Evolutionary conservation across 768 basidiomycete species (phyloP).

Genomic region (Megacollybia marginata): DNA sequence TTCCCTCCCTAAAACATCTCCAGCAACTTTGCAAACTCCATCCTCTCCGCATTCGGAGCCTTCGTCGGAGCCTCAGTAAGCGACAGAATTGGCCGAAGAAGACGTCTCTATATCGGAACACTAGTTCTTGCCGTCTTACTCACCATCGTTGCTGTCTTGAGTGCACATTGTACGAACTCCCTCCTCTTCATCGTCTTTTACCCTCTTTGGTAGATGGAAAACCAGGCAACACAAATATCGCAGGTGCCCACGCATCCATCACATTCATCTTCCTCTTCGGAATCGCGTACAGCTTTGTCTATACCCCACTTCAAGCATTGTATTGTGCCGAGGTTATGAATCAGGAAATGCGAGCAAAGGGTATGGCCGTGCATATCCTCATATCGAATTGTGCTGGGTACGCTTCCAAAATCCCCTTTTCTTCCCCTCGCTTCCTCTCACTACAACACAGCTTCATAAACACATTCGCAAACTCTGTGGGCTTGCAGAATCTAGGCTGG

Average conservation of each 20-base stretch:
- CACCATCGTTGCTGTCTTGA: conserved; percentile 14
- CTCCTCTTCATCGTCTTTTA: background rate
- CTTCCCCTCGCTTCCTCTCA: conserved; percentile 12
- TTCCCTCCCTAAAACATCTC: background rate
- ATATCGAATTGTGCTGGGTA: conserved; percentile 18
- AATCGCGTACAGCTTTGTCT: conserved; percentile 16
- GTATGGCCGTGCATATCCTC: conserved; percentile 19
- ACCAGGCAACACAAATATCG: conserved; percentile 11
- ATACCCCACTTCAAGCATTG: conserved; percentile 18
- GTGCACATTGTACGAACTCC: conserved; percentile 10
- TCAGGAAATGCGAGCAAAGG: conserved; percentile 19
- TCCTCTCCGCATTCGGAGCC: conserved; percentile 17
- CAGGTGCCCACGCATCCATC: conserved; percentile 19
- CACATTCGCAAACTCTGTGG: conserved; percentile 18
- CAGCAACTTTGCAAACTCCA: conserved; percentile 19
- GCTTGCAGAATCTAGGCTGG: conserved; percentile 14
- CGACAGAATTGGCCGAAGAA: conserved; percentile 15
- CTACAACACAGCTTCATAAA: conserved; percentile 21
- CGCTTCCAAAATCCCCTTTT: background rate
- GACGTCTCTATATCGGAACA: conserved; percentile 15
- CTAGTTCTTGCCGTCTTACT: conserved; percentile 14
- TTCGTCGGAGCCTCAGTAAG: conserved; percentile 15
- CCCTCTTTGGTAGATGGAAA: conserved; percentile 9
- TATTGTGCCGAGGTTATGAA: conserved; percentile 21
- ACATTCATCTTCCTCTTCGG: conserved; percentile 19